Conservation (phyloP, 345 rosid genomes). For the Tarenaya hassleriana region DNA sequence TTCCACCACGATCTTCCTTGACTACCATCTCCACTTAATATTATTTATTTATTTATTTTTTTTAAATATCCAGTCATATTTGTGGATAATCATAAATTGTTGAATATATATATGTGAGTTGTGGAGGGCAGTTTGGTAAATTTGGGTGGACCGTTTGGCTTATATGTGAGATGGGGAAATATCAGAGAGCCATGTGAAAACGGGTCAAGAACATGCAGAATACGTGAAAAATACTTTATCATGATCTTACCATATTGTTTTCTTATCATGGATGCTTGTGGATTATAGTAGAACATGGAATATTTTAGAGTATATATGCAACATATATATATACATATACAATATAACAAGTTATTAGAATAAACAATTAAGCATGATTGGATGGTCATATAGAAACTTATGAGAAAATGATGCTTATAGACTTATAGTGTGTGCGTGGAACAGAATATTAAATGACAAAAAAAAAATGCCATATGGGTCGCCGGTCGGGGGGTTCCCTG, state of each 20-base stretch:
- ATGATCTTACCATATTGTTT: slow-evolving; percentile 3
- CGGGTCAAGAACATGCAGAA: slow-evolving; percentile 44
- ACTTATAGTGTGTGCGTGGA: slow-evolving; percentile 36
- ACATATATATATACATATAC: background rate
- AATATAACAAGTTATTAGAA: background rate
- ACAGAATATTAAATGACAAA: too few relatives aligned
- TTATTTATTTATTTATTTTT: background rate
- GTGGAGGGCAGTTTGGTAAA: slow-evolving; percentile 1
- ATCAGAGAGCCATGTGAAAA: slow-evolving; percentile 51
- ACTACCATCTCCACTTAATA: slow-evolving; percentile 14
- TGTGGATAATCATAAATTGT: background rate
- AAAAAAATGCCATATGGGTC: too few relatives aligned
- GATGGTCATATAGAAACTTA: slow-evolving; percentile 24
- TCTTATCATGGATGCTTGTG: slow-evolving; percentile 14
- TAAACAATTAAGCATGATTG: slow-evolving; percentile 19
- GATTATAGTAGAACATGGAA: slow-evolving; percentile 21
- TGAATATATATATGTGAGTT: background rate
- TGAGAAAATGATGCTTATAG: slow-evolving; percentile 27
- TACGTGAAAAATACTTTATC: slow-evolving; percentile 50
- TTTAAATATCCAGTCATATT: background rate
- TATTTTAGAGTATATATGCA: background rate
- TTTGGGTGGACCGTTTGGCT: too few relatives aligned
- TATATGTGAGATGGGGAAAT: slow-evolving; percentile 6
- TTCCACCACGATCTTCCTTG: slow-evolving; percentile 25
- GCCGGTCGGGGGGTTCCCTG: too few relatives aligned